Conservation (phyloP, 148 eudicot species). For the Simmondsia chinensis region DNA sequence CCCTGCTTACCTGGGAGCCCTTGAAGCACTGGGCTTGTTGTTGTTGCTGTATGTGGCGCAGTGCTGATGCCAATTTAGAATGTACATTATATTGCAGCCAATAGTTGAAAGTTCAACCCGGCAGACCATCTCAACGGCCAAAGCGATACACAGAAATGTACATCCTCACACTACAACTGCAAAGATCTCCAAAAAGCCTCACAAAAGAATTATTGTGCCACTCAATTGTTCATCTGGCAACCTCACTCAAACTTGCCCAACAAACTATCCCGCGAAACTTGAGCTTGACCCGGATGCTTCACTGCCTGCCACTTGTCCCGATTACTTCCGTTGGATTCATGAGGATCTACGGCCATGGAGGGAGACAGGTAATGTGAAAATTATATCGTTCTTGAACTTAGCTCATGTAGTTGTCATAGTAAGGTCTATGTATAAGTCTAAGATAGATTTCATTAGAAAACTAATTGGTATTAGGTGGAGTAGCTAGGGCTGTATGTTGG, state of each 20-base stretch:
- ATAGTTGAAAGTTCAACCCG: conserved; percentile 16
- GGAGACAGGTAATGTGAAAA: too few relatives aligned
- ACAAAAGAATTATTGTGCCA: conserved; percentile 24
- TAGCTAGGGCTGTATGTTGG: too few relatives aligned
- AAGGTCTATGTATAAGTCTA: too few relatives aligned
- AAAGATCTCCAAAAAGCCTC: conserved; percentile 10
- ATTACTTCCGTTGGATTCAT: conserved; percentile 73
- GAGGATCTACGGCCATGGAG: conserved; percentile 79
- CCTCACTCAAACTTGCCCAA: conserved; percentile 50
- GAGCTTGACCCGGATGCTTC: conserved; percentile 23
- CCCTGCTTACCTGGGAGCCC: too few relatives aligned
- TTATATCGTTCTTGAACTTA: too few relatives aligned
- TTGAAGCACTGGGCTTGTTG: too few relatives aligned
- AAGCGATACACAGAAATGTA: background rate
- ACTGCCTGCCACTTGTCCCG: conserved; percentile 48
- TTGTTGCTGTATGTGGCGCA: too few relatives aligned
- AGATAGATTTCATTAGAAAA: too few relatives aligned
- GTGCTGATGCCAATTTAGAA: too few relatives aligned
- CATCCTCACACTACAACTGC: conserved; percentile 6
- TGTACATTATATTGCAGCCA: conserved; percentile 30
- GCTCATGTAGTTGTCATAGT: too few relatives aligned
- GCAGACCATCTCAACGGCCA: conserved; percentile 13
- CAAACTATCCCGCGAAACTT: conserved; percentile 32
- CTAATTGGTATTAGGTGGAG: too few relatives aligned
- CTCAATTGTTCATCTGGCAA: conserved; percentile 36